These are phyloP conservation scores for Cyclotella sp. DNA, from an alignment of 108 stramenopile genomes.

Conservation along the genomic window DNA sequence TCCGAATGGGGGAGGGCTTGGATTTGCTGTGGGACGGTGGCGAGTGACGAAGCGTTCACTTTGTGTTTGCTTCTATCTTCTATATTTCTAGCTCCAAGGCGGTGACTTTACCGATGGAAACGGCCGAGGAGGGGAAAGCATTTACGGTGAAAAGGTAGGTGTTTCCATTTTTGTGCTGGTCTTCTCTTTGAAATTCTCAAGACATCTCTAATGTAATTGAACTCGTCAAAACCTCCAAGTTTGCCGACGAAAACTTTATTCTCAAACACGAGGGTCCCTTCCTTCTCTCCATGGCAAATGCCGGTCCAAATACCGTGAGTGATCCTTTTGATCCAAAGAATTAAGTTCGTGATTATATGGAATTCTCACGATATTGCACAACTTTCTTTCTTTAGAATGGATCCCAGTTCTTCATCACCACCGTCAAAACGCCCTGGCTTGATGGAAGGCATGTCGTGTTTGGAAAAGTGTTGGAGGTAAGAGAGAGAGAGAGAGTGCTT, in stretches of 20 bases:
- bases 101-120: slow-evolving; percentile 90
- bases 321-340: no score
- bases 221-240: slow-evolving; percentile 37
- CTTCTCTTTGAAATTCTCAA: no score
- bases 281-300: slow-evolving; percentile 95
- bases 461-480: slow-evolving; percentile 91
- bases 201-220: neutral
- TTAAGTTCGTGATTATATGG: no score
- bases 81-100: slow-evolving; percentile 24
- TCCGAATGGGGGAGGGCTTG: neutral
- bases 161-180: neutral
- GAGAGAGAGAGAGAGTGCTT: neutral
- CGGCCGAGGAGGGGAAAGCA: slow-evolving; percentile 85
- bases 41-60: neutral
- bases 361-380: neutral
- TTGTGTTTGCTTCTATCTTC: neutral
- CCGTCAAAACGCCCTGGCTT: slow-evolving; percentile 96
- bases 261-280: slow-evolving; percentile 87
- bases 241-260: slow-evolving; percentile 96
- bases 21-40: slow-evolving; percentile 56
- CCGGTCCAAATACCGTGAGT: slow-evolving; percentile 81
- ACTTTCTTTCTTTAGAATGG: slow-evolving; percentile 63
- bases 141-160: slow-evolving; percentile 65
- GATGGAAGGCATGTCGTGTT: slow-evolving; percentile 97
- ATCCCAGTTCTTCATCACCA: slow-evolving; percentile 97